Evolutionary conservation across 2,329 filamentous ascomycete genomes (phyloP), one percentile per base, ranked within the genome.

Genomic region (Thelonectria olida): DNA sequence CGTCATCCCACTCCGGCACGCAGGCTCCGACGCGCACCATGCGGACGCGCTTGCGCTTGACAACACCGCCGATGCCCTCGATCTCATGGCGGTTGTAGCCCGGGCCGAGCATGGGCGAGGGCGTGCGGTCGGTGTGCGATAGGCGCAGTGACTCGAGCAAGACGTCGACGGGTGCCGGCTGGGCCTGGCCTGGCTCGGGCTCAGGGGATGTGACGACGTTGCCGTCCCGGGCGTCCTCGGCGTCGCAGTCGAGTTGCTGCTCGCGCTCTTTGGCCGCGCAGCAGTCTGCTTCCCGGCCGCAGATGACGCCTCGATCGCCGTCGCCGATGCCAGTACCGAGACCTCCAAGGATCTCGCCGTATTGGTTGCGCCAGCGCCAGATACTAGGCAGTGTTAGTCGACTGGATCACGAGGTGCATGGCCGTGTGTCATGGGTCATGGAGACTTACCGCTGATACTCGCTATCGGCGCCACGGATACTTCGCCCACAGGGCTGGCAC

Each of bases 321-420:
- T 97, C 92, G 42, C 93, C 93, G 27, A 97, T 92, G 5, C 94
- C 94, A 0, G 92, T 94, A 22, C 93, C 93, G 0, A 96, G 83
- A 2, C 92, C 92, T 19, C 88, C 89, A 3, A 94, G 90, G 0
- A 92, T 88, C 66, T 92, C 91, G 15, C 90, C 90, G 75, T 97
- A 97, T 22, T 92, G 88, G 39, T 88, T 92, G 51, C 94, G 89
- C 94, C 94, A 97, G 63, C 88, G 91, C 93, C 94, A 97, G 55
- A 94, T 92, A 4, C 86, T 88, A 59, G 23, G 19, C 7, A 13
- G n/a, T n/a, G 39, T 72, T 17, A 72, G 61, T 48, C n/a, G 23
- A 10, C 22, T 5, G 8, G 22, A 15, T 3, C 5, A 9, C 19
- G 13, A 28, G 5, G 20, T n/a, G 4, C 3, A 10, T 12, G 2